These are phyloP conservation scores for Pseudoturritis turrita DNA, from an alignment of 345 rosid genomes.

Conservation along the genomic window DNA sequence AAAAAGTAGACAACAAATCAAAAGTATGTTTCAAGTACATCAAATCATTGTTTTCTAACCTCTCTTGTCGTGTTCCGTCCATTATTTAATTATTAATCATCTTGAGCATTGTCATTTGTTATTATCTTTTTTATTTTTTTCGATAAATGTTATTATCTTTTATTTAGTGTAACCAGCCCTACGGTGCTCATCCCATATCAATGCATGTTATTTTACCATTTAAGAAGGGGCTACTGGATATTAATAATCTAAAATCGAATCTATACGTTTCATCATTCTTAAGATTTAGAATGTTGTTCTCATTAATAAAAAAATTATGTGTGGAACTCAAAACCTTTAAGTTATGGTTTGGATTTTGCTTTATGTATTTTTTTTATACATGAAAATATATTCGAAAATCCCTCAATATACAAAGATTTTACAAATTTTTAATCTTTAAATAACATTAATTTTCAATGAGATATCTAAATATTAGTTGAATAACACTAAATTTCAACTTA, in stretches of 20 bases:
- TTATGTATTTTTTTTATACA: not conserved
- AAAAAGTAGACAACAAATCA: slow-evolving; percentile 21
- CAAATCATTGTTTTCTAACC: slow-evolving; percentile 20
- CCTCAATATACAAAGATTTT: not conserved
- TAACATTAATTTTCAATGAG: not conserved
- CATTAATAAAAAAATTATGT: not conserved
- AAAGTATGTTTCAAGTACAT: slow-evolving; percentile 30
- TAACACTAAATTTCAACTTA: not conserved
- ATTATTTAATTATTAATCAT: slow-evolving; percentile 4
- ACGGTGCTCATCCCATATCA: not conserved
- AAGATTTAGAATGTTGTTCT: no score
- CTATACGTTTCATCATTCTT: not conserved
- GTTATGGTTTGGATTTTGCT: not conserved
- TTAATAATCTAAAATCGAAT: not conserved
- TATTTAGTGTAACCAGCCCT: not conserved
- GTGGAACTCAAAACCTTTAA: not conserved
- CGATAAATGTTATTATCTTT: not conserved
- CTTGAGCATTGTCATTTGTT: not conserved
- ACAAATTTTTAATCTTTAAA: no score
- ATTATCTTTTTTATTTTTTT: not conserved
- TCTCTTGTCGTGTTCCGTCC: slow-evolving; percentile 24
- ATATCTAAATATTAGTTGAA: not conserved
- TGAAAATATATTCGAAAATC: not conserved
- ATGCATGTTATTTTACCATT: not conserved
- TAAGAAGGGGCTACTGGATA: not conserved